Evolutionary conservation across 2,329 filamentous ascomycete genomes (phyloP).

Genomic region (Colletotrichum zoysiae): DNA sequence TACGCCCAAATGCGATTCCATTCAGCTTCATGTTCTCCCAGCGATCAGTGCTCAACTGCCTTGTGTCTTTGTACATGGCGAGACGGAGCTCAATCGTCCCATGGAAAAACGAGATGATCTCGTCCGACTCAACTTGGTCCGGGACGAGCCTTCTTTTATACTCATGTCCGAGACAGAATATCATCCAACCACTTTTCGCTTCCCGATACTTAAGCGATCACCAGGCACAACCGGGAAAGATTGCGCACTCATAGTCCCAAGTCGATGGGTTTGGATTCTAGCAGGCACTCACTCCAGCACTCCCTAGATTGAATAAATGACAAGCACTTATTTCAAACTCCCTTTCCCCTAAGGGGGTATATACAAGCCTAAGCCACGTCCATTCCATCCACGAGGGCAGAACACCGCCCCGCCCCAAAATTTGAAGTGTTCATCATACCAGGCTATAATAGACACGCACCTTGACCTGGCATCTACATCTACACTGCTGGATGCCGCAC

Average conservation of each 20-base stretch:
- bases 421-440: background rate
- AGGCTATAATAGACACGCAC: background rate
- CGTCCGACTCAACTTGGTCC: background rate
- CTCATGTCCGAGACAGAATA: no score
- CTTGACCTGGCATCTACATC: background rate
- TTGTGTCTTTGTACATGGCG: background rate
- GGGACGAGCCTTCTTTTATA: no score
- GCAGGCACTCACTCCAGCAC: slow-evolving; percentile 7
- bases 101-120: background rate
- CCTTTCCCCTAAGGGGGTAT: background rate
- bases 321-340: background rate
- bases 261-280: background rate
- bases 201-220: background rate
- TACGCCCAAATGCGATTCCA: background rate
- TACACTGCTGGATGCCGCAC: background rate
- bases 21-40: background rate
- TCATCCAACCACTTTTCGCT: no score
- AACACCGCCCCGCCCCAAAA: background rate
- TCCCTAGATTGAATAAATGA: background rate
- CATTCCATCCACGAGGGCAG: background rate
- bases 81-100: background rate
- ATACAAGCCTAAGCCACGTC: background rate
- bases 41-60: background rate
- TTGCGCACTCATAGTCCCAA: no score
- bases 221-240: background rate